Evolutionary conservation across 2,329 filamentous ascomycete genomes (phyloP).

Genomic region (Paraconiothyrium sp.): DNA sequence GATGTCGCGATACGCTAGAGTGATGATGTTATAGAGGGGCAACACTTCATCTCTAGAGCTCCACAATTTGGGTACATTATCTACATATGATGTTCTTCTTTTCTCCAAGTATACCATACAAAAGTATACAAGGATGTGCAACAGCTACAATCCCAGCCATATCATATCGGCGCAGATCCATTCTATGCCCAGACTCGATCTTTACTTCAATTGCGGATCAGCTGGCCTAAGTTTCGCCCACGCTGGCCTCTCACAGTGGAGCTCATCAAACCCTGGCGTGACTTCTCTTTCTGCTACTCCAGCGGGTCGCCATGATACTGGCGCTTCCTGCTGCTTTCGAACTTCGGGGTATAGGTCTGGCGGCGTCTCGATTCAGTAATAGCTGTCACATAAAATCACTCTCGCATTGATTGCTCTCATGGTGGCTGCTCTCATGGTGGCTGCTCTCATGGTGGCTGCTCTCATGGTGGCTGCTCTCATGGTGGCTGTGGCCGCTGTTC

Average conservation of each 20-base stretch:
- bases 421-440: neutral
- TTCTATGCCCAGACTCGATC: neutral
- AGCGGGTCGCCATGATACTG: neutral
- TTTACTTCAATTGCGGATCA: neutral
- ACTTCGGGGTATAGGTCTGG: neutral
- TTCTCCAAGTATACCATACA: no score
- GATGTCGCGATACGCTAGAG: constrained; percentile 5
- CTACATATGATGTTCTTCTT: neutral
- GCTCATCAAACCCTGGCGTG: neutral
- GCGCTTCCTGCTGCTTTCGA: constrained; percentile 1
- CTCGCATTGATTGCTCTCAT: neutral
- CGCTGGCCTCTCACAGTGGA: neutral
- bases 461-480: neutral
- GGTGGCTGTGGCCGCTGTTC: neutral
- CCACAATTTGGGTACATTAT: neutral
- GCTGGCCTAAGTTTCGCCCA: neutral
- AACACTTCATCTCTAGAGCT: constrained; percentile 1
- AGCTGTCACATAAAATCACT: neutral
- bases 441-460: neutral
- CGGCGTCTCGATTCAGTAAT: neutral
- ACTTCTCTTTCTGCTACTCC: neutral
- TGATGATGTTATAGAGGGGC: constrained; percentile 11
- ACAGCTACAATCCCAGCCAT: neutral
- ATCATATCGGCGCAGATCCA: constrained; percentile 1
- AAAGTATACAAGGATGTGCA: no score